phyloP scores from a whole-genome alignment of 2,329 filamentous ascomycete species.

The Chrysosporium keratinophilum region DNA sequence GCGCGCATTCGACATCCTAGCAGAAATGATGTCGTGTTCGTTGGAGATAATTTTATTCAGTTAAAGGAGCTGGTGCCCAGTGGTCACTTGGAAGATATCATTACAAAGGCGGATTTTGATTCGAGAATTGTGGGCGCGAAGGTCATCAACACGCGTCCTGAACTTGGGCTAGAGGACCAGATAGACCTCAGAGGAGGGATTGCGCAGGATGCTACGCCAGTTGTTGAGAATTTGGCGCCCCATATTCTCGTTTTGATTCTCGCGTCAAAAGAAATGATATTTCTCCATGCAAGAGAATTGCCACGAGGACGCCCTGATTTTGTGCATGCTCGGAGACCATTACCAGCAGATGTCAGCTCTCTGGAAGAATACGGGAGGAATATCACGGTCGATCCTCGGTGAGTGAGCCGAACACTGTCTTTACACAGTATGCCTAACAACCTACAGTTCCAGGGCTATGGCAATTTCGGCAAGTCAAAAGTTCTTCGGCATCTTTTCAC shows the following conservation, averaged over 20 bases:
- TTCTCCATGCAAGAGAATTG: constrained; percentile 54
- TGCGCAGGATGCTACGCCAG: constrained; percentile 13
- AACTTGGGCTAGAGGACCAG: constrained; percentile 28
- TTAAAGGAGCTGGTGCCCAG: constrained; percentile 62
- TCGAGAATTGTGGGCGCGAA: constrained; percentile 67
- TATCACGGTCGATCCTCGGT: constrained; percentile 70
- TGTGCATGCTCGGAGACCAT: constrained; percentile 47
- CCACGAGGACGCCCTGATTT: constrained; percentile 47
- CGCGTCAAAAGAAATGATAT: constrained; percentile 61
- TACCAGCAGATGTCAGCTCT: constrained; percentile 47
- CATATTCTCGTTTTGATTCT: constrained; percentile 71
- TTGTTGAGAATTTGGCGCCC: constrained; percentile 48
- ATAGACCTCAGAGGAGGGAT: constrained; percentile 19
- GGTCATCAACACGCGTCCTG: constrained; percentile 54
- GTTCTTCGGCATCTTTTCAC: constrained; percentile 60
- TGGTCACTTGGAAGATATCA: constrained; percentile 63
- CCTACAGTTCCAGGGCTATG: constrained; percentile 43
- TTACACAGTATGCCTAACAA: constrained; percentile 5
- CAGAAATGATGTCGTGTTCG: constrained; percentile 73
- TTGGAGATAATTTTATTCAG: constrained; percentile 72
- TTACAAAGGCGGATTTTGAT: constrained; percentile 68
- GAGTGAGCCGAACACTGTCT: constrained; percentile 25
- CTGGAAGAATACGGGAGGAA: constrained; percentile 50
- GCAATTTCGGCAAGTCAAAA: constrained; percentile 62
- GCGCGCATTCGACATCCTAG: constrained; percentile 60